These are phyloP conservation scores for Coleophoma eucalyptorum DNA, from an alignment of 2,329 filamentous ascomycete species.

Conservation along the genomic window DNA sequence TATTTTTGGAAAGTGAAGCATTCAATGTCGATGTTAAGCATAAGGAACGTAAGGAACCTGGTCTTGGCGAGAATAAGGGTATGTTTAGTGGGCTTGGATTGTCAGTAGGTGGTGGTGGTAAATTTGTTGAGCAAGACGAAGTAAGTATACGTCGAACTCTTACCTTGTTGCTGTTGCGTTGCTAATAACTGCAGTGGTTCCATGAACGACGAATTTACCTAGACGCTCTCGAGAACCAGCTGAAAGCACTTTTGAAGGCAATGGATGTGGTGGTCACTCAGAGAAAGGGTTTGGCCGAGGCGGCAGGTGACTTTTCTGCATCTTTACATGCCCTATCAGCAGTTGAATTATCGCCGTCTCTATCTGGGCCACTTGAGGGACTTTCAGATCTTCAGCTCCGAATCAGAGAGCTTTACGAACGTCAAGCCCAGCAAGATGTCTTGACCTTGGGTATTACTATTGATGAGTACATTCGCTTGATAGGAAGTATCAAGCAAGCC, in stretches of 20 bases:
- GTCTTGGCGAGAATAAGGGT: constrained; percentile 86
- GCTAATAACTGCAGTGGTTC: constrained; percentile 69
- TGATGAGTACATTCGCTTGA: constrained; percentile 95
- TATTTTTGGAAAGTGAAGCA: constrained; percentile 93
- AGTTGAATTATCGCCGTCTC: constrained; percentile 84
- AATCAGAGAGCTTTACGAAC: constrained; percentile 91
- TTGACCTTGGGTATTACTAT: constrained; percentile 96
- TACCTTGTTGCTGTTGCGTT: background rate
- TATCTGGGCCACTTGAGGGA: constrained; percentile 86
- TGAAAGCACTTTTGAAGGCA: constrained; percentile 86
- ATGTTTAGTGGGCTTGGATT: constrained; percentile 84
- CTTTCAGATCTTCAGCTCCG: constrained; percentile 91
- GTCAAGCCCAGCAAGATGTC: constrained; percentile 95
- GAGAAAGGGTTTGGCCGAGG: constrained; percentile 89
- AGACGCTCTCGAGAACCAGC: constrained; percentile 86
- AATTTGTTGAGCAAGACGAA: constrained; percentile 98
- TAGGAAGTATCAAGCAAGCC: constrained; percentile 90
- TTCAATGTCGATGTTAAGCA: constrained; percentile 98
- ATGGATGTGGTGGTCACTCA: constrained; percentile 92
- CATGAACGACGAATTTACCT: constrained; percentile 94
- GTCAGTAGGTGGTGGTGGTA: constrained; percentile 70
- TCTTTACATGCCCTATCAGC: constrained; percentile 90
- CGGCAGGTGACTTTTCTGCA: constrained; percentile 87
- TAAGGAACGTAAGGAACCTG: constrained; percentile 86
- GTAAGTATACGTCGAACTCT: constrained; percentile 41